phyloP scores from a whole-genome alignment of 225 moss, liverwort and hornwort genomes.

The Physcomitrium patens region DNA sequence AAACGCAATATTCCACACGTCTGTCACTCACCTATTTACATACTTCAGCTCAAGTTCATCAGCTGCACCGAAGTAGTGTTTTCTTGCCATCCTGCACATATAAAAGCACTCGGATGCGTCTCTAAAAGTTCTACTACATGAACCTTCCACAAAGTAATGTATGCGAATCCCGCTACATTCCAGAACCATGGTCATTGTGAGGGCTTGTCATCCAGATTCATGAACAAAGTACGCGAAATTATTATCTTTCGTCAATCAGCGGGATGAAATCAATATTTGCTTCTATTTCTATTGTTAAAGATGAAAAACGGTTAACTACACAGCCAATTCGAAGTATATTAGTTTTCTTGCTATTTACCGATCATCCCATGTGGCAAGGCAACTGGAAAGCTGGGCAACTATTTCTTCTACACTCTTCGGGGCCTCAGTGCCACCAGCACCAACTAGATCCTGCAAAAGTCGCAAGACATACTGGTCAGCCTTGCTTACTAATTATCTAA shows the following conservation, averaged over 20 bases:
- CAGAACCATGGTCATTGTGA: no score
- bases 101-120: neutral
- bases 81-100: constrained; percentile 64
- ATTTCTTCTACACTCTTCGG: constrained; percentile 80
- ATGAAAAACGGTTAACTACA: no score
- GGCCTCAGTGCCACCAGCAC: constrained; percentile 79
- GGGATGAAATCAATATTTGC: no score
- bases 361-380: constrained; percentile 95
- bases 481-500: no score
- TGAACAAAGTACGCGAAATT: no score
- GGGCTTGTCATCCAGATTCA: no score
- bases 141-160: no score
- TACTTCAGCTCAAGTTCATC: constrained; percentile 92
- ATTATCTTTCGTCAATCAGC: no score
- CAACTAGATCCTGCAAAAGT: constrained; percentile 71
- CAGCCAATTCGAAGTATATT: no score
- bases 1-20: neutral
- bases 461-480: no score
- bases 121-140: neutral
- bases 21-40: constrained; percentile 64
- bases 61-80: constrained; percentile 81
- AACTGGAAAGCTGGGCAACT: constrained; percentile 74
- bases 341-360: constrained; percentile 39
- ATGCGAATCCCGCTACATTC: no score
- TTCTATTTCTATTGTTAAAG: no score